Evolutionary conservation across 176 grass and related monocot species (phyloP), one percentile per base, ranked within the genome.

Genomic region (Elaeis guineensis): DNA sequence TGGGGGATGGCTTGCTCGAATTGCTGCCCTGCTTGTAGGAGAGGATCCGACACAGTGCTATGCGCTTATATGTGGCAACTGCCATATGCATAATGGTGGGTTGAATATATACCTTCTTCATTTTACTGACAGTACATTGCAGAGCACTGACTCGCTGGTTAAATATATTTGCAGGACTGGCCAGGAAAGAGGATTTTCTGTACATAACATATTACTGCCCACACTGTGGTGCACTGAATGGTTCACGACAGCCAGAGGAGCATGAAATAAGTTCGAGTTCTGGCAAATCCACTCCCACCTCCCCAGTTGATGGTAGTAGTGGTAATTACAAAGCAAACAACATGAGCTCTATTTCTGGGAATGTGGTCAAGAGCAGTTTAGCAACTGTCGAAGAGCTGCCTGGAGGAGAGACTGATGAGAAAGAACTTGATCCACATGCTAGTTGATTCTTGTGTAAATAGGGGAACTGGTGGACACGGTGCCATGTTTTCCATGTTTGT

Each of bases 1-100:
- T 54, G 74, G 82, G 70, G 82, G 93, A 69, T 98, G 87, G 93
- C 71, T 89, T 61, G 84, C 87, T 52, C 83, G 83, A 66, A 77
- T 98, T 15, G 93, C 88, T 52, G 93, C 93, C 8, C 69, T 92
- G 53, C 84, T 98, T 53, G 88, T 98, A 20, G 93, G 84, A 28
- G 93, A 98, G 73, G 93, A 98, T 79, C 93, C 93, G 21, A 82
- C 88, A 19, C 93, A 98, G 12, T 89, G 88, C 0, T 98, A 98
- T 19, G 93, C 93, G 55, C 83, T 98, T 64, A 98, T 98, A 49
- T 98, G 93, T 81, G 88, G 93, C 25, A 92, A 83, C 62, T 98
- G 93, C 64, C 77, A 77, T 73, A 92, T 98, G 93, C 93, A 98
- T 72, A 98, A 98, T 72, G 93, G 93, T 97, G 23, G 1, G 81